Evolutionary conservation across 2,329 filamentous ascomycete genomes (phyloP), one percentile per base, ranked within the genome.

Genomic region (Zasmidium angulare): DNA sequence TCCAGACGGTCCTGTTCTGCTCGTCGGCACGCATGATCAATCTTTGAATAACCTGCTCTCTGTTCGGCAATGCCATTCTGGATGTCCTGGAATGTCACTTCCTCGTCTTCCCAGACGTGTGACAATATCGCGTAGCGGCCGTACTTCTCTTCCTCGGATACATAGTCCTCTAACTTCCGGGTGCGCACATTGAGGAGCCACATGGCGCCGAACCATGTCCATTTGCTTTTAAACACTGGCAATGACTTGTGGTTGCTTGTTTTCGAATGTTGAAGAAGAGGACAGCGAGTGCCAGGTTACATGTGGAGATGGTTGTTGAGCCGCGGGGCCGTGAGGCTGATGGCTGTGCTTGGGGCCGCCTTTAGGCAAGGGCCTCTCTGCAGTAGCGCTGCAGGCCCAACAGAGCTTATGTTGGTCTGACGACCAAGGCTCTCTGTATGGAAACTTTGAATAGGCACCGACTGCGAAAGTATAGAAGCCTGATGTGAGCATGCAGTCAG

Each of bases 61-160:
- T 55, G 47, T 4, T 46, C 17, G 9, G 52, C 55, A 20, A 43
- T 40, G 4, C 59, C 59, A 36, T 55, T 43, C n/a, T 40, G 36
- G 17, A 68, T 55, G 20, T 68, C 66, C 36, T 65, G 60, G 23
- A 66, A 68, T 1, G 61, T 65, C 19, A 68, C 63, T 31, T 68
- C 66, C 22, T 65, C 62, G 2, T 63, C 50, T n/a, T 61, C 56
- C 67, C 65, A 69, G 20, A 65, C 66, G 48, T 69, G 67, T 2
- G 61, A 65, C 4, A 69, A 59, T 20, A 69, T 68, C n/a, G 65
- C 65, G 43, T 69, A 69, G 26, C 60, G 50, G 24, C 64, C 61
- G 47, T 64, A 61, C 9, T 63, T 63, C 29, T 61, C 61, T 11
- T 17, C n/a, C 40, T 65, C 64, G 19, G 63, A 52, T 26, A 59